Base-by-base conservation (phyloP, 164 flowering plant genomes). In the Platanus orientalis region DNA sequence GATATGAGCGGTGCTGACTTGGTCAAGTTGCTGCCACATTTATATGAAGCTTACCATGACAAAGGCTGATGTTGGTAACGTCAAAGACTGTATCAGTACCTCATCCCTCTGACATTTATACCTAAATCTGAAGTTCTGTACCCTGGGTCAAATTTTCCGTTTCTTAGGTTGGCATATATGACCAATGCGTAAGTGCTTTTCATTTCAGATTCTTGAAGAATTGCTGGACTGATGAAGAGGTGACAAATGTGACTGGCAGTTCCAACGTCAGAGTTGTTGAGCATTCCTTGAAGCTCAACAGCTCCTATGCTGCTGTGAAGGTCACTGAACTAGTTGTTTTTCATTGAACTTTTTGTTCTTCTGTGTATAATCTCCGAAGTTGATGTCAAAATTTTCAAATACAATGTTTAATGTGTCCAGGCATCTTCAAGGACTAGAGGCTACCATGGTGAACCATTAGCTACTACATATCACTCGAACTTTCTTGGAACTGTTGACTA, bases 401-500 rank as follows among this genome's bases (percentile, higher is more conserved):
- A 10, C 14, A 20, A 25, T 11, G 57, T 25, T 10, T 48, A 0
- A 27, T 53, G 66, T 59, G 60, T 66, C 23, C 68, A 86, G 89
- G 82, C 83, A 16, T 68, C 83, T 40, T 2, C 54, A 9, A 57
- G 60, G 58, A 76, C 86, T 30, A 76, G 88, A 67, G 79, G 64
- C 67, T 63, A 59, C 26, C 61, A 21, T 45, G 86, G 86, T 51
- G 94, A 88, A 75, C 94, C 94, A 29, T 72, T 84, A 40, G 90
- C 86, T 26, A 85, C 94, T 17, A 75, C 87, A 5, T 87, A 80
- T 59, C 94, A 85, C 72, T 81, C 90, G 1, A 85, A 73, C 29
- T 83, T 87, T 73, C 67, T 85, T 48, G 94, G 94, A 59, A 85
- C 90, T 27, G 90, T 85, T 44, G 94, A 87, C 75, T 87, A 85